Conservation (phyloP, 2,329 filamentous ascomycete species). For the Triangularia setosa region DNA sequence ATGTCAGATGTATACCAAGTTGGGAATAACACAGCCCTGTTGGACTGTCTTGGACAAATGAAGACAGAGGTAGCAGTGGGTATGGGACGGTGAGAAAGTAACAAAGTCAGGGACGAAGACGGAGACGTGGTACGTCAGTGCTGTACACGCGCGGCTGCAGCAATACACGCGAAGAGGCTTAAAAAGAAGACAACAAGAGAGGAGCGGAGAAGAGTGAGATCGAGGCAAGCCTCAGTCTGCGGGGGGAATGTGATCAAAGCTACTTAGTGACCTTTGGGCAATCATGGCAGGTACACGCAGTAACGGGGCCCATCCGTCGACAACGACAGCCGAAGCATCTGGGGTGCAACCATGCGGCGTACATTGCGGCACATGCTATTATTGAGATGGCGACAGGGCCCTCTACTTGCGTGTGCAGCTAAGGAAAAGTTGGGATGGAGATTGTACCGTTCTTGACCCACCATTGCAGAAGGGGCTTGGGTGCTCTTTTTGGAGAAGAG, state of each 20-base stretch:
- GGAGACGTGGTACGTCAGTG: slow-evolving; percentile 20
- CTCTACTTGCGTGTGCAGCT: slow-evolving; percentile 11
- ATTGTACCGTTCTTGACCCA: slow-evolving; percentile 19
- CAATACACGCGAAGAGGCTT: slow-evolving; percentile 20
- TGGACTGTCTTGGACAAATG: slow-evolving; percentile 33
- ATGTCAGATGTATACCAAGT: slow-evolving; percentile 39
- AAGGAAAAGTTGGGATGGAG: slow-evolving; percentile 18
- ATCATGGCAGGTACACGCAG: slow-evolving; percentile 1
- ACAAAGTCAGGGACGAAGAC: slow-evolving; percentile 14
- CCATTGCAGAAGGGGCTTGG: slow-evolving; percentile 22
- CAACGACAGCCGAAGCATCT: slow-evolving; percentile 17
- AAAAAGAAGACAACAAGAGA: slow-evolving; percentile 12
- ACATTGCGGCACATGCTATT: slow-evolving; percentile 26
- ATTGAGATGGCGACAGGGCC: slow-evolving; percentile 25
- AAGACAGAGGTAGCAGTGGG: slow-evolving; percentile 29
- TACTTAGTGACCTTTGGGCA: slow-evolving; percentile 2
- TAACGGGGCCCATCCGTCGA: slow-evolving; percentile 13
- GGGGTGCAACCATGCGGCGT: slow-evolving; percentile 21
- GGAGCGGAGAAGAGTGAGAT: slow-evolving; percentile 6
- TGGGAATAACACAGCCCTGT: slow-evolving; percentile 46
- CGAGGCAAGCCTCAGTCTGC: slow-evolving; percentile 20
- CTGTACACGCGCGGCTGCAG: slow-evolving; percentile 28
- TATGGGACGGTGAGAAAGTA: slow-evolving; percentile 20
- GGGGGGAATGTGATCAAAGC: slow-evolving; percentile 1
- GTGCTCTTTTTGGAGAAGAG: slow-evolving; percentile 18